Base-by-base conservation (phyloP, 306 rosid genomes). In the Abrus precatorius region DNA sequence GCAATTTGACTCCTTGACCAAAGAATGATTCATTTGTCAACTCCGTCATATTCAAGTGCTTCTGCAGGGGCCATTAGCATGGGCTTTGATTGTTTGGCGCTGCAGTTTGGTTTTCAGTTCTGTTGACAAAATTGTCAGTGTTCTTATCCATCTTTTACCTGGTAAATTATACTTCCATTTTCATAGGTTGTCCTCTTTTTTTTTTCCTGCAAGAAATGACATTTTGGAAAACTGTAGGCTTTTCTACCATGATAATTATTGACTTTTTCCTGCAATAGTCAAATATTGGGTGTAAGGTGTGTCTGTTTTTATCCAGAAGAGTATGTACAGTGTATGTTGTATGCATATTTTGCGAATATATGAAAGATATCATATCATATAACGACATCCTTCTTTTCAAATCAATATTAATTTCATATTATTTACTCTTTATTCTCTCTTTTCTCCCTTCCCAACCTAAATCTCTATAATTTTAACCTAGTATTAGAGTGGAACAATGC, bases 71-170 rank as follows among this genome's bases (percentile, higher is more conserved):
- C 99, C 99, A 38, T 84, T 95, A 84, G 98, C 99, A 8, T 91
- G 97, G 98, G 99, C 98, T 60, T 82, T 95, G 89, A 95, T 95
- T 69, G 91, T 95, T 75, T 93, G 98, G 99, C 97, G 98, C 53
- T 95, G 99, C 89, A 93, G 99, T 86, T 87, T 95, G 93, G 98
- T 95, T 85, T 93, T 93, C 86, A 93, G 96, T 75, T 95, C 99
- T 44, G 47, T 87, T 20, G 99, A 93, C 84, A 95, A 95, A 88
- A 59, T 88, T 52, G 97, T 95, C 66, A 95, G 99, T 72, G 99
- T 95, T 82, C 98, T 95, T 53, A 95, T 95, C 78, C 98, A 95
- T 87, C 95, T 95, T 73, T 85, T 95, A 69, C 99, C 97, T 2
- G 97, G 97, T 95, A 79, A 88, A 91, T 68, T 75, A 33, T 3